Percentiles rank a stretch among this genome's conserved stretches.
Evolutionary conservation across 177 flowering plant genomes (phyloP).

Genomic region (Telopea speciosissima): DNA sequence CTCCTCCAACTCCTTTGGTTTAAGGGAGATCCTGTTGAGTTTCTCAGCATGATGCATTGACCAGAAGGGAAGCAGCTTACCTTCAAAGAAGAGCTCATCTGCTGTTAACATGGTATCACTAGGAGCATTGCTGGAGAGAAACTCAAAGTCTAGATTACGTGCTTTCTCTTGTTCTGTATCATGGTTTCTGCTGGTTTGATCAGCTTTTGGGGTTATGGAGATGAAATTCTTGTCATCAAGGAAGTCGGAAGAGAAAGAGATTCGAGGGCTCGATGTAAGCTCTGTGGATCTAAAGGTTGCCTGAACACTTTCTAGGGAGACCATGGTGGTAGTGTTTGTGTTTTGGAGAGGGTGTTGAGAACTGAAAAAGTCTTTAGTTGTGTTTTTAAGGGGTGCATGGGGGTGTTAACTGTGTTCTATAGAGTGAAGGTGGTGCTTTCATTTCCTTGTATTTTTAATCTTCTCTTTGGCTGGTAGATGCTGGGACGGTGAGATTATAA

Average conservation of each 20-base stretch:
- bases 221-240: slow-evolving; percentile 55
- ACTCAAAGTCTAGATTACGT: slow-evolving; percentile 65
- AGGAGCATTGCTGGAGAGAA: slow-evolving; percentile 38
- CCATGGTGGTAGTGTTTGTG: slow-evolving; percentile 24
- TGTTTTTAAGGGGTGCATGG: slow-evolving; percentile 12
- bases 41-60: slow-evolving; percentile 53
- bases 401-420: slow-evolving; percentile 8
- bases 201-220: slow-evolving; percentile 36
- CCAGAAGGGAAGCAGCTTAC: slow-evolving; percentile 78
- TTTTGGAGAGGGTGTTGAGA: not conserved
- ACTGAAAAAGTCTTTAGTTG: slow-evolving; percentile 5
- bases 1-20: slow-evolving; percentile 22
- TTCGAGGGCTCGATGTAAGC: slow-evolving; percentile 49
- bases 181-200: slow-evolving; percentile 2
- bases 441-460: not conserved
- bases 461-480: slow-evolving; percentile 8
- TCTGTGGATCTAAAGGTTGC: slow-evolving; percentile 28
- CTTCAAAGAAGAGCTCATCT: slow-evolving; percentile 80
- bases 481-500: slow-evolving; percentile 32
- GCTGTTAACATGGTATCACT: slow-evolving; percentile 49
- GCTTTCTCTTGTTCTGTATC: slow-evolving; percentile 20
- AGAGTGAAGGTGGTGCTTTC: slow-evolving; percentile 22
- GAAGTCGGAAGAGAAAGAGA: slow-evolving; percentile 75
- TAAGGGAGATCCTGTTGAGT: slow-evolving; percentile 40
- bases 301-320: slow-evolving; percentile 30